These are phyloP conservation scores for Eustoma russellianum DNA, from an alignment of 257 asterid species.

Conservation along the genomic window DNA sequence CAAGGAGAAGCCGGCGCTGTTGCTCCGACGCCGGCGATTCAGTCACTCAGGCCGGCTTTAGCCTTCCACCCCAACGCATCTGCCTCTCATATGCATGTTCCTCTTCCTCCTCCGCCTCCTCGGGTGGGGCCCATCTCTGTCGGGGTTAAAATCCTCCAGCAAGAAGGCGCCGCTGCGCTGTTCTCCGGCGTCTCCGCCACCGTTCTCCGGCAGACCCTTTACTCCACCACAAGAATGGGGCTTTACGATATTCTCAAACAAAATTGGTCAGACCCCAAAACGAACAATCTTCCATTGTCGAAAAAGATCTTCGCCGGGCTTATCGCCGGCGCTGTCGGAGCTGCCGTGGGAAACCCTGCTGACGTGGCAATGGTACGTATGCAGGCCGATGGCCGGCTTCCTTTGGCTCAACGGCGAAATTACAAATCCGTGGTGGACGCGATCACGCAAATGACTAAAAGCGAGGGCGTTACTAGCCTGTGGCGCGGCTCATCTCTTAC, in stretches of 20 bases:
- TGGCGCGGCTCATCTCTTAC: constrained; percentile 95
- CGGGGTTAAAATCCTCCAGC: constrained; percentile 57
- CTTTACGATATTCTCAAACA: constrained; percentile 61
- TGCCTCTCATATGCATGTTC: constrained; percentile 18
- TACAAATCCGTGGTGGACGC: constrained; percentile 87
- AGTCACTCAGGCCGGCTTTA: constrained; percentile 49
- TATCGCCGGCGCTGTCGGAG: constrained; percentile 80
- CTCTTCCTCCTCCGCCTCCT: constrained; percentile 27
- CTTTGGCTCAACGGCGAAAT: constrained; percentile 57
- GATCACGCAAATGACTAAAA: constrained; percentile 53
- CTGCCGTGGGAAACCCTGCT: constrained; percentile 89
- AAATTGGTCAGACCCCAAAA: constrained; percentile 63
- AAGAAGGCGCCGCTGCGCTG: constrained; percentile 57
- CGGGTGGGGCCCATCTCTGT: constrained; percentile 62
- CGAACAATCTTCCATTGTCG: constrained; percentile 38
- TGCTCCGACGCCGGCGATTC: constrained; percentile 16
- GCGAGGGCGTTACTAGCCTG: constrained; percentile 66
- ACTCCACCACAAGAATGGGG: constrained; percentile 93
- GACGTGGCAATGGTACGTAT: constrained; percentile 93
- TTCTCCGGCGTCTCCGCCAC: constrained; percentile 96
- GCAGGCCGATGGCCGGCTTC: constrained; percentile 97
- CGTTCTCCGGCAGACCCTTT: constrained; percentile 80
- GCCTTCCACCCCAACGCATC: constrained; percentile 32
- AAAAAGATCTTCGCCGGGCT: constrained; percentile 65
- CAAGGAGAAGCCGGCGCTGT: constrained; percentile 49